Evolutionary conservation across 1,284 basidiomycete species (phyloP), one percentile per base, ranked within the genome.

Genomic region (Microbotryum saponariae): DNA sequence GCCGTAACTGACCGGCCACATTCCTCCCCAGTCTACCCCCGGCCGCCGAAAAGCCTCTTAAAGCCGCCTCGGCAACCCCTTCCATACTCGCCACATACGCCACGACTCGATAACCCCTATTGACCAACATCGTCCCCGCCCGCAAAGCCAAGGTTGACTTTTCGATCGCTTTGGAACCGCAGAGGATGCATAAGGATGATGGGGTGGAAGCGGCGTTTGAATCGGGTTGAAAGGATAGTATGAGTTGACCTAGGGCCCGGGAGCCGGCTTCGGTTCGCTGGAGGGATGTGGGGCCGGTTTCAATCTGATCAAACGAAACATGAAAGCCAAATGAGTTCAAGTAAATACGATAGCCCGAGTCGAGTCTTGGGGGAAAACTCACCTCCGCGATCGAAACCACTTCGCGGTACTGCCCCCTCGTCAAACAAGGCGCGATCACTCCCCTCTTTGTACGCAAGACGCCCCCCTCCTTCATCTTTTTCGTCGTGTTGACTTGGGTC

Each of bases 191-290:
- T 54, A 49, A 2, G 64, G 66, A 9, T 64, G 58, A 1, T 49
- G 18, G 12, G 9, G 47, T 3, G 27, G 47, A n/a, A 44, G 23
- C 58, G 44, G n/a, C 6, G 49, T 8, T 57, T 50, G n/a, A 54
- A 49, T 4, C 6, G 10, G 18, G 61, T 59, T 2, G 29, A 9
- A 2, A 53, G 50, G 47, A 59, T 14, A 65, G 51, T 53, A 65
- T 23, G 54, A 63, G 59, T 23, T 29, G 27, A n/a, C 60, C 59
- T 23, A 70, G 62, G 42, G 63, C 63, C n/a, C 59, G 55, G 1
- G 64, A 66, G 7, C 66, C 63, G 31, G 62, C 57, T 46, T 72
- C 71, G 46, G 55, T 56, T 12, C 71, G 64, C 51, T 70, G 68
- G 1, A 56, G 6, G 27, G 62, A 12, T 6, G 68, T 67, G 0